Base-by-base conservation (phyloP, 2,329 filamentous ascomycete species). In the Rugonectria rugulosa region DNA sequence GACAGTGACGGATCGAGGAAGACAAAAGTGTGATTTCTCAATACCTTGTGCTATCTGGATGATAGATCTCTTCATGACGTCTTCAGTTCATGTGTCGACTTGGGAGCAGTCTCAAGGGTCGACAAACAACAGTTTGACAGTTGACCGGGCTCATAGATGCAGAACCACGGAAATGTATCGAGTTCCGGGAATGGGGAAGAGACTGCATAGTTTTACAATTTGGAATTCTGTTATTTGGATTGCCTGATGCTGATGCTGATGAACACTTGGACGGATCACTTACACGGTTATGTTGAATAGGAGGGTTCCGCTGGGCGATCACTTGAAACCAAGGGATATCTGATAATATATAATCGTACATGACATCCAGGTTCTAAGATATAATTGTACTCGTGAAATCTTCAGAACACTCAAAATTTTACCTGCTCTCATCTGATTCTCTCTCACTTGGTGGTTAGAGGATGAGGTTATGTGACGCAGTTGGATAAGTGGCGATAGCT, bases 141-240 rank as follows among this genome's bases (percentile, higher is more conserved):
- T 51, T 46, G 60, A 42, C 57, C 48, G 36, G 52, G 50, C 59
- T 57, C 43, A 38, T 23, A 45, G 42, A 55, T 65, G 60, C 60
- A 65, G 65, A 59, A 53, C 26, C 56, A 65, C 60, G 58, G 60
- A 57, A 59, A 66, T 67, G 63, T 46, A 67, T 64, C 31, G 38
- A 56, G 59, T 54, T 46, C 41, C 51, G 47, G 38, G 46, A 43
- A 59, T 29, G 47, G 40, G 49, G 52, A 37, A 56, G 53, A 55
- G 46, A 57, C 47, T 46, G 45, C 32, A 55, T 58, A 51, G 49
- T 53, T 56, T 58, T 52, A 17, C 52, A 57, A 53, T 50, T 59
- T 44, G 40, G 41, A n/a, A 40, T 40, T 40, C 20, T 2, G 12
- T 23, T n/a, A n/a, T n/a, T n/a, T n/a, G n/a, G n/a, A n/a, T n/a